A percentile compares a stretch with the other conserved stretches of the same genome.
phyloP scores from a whole-genome alignment of 768 basidiomycete species.

The Amylocystis lapponica region DNA sequence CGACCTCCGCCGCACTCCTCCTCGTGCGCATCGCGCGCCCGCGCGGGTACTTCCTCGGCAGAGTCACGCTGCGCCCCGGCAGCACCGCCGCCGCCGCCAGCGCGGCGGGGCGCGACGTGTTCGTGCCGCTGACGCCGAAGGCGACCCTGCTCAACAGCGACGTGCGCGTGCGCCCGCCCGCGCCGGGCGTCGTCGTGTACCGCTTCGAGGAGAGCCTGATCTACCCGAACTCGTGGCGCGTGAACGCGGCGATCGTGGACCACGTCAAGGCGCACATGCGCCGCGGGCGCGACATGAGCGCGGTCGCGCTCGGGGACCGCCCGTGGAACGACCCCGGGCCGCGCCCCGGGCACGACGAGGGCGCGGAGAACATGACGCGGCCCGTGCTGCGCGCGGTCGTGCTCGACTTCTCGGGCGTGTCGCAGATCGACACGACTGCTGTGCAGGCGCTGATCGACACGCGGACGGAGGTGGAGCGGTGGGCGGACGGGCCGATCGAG shows the following conservation, averaged over 20 bases:
- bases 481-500: constrained; percentile 73
- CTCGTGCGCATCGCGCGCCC: constrained; percentile 85
- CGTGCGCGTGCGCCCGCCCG: constrained; percentile 69
- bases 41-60: constrained; percentile 87
- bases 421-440: constrained; percentile 88
- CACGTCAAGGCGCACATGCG: constrained; percentile 75
- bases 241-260: constrained; percentile 72
- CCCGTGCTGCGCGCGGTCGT: constrained; percentile 82
- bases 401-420: constrained; percentile 85
- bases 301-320: constrained; percentile 63
- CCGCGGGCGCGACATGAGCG: constrained; percentile 66
- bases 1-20: constrained; percentile 72
- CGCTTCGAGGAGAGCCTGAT: constrained; percentile 88
- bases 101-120: constrained; percentile 64
- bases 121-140: constrained; percentile 61
- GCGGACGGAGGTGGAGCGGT: constrained; percentile 81
- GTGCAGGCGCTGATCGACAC: constrained; percentile 90
- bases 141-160: constrained; percentile 60
- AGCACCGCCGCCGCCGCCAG: constrained; percentile 21
- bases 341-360: constrained; percentile 42
- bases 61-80: constrained; percentile 53
- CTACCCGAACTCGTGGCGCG: constrained; percentile 68
- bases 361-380: constrained; percentile 43
- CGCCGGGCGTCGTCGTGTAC: constrained; percentile 87
- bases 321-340: constrained; percentile 96